Conservation (phyloP, 305 asterid genomes). For the Fraxinus sp. region DNA sequence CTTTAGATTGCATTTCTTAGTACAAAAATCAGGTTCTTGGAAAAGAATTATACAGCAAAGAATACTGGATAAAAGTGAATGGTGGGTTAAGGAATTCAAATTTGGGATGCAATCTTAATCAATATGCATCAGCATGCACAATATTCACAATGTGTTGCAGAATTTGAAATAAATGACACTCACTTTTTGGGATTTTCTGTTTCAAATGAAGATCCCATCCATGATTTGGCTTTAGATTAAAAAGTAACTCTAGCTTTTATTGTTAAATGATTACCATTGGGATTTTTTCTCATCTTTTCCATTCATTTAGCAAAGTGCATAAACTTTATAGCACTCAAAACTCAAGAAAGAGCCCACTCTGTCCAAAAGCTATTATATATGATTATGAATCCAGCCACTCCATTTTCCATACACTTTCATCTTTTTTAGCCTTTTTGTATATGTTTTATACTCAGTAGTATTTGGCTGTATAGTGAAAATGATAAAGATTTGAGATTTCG, state of each 20-base stretch:
- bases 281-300: constrained; percentile 3
- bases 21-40: neutral
- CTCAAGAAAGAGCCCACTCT: constrained; percentile 52
- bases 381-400: constrained; percentile 71
- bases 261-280: constrained; percentile 56
- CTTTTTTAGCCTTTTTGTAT: neutral
- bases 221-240: constrained; percentile 60
- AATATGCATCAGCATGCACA: neutral
- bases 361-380: constrained; percentile 34
- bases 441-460: neutral
- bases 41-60: neutral
- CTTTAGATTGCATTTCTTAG: neutral
- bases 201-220: constrained; percentile 37
- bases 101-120: neutral
- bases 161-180: constrained; percentile 15
- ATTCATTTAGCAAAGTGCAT: constrained; percentile 35
- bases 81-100: neutral
- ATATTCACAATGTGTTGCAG: neutral
- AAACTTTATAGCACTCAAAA: constrained; percentile 31
- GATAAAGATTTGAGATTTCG: neutral
- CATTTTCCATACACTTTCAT: constrained; percentile 24
- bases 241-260: constrained; percentile 57
- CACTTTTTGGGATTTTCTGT: constrained; percentile 18
- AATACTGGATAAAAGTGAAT: neutral
- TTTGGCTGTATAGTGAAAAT: neutral